Evolutionary conservation across 2,329 filamentous ascomycete genomes (phyloP).

Genomic region (Ascochyta viciae-villosae): DNA sequence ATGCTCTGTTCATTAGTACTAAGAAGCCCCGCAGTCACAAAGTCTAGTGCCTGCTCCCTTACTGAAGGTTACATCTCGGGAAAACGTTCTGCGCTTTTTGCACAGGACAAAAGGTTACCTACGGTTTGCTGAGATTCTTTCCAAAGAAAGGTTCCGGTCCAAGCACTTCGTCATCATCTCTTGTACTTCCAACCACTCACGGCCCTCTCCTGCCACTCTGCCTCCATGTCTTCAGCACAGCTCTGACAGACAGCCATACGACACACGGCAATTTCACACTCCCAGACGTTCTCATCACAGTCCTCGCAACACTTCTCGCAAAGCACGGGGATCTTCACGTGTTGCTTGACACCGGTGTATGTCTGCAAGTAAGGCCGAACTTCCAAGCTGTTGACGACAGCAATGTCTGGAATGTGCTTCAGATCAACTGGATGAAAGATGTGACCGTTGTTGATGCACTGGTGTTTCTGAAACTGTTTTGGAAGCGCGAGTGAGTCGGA

Average conservation of each 20-base stretch:
- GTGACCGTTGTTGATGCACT: slow-evolving; percentile 31
- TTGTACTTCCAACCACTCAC: slow-evolving; percentile 17
- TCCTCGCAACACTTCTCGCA: slow-evolving; percentile 31
- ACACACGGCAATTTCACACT: slow-evolving; percentile 31
- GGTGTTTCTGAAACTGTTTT: slow-evolving; percentile 16
- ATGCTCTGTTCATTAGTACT: no score
- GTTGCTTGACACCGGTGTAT: slow-evolving; percentile 18
- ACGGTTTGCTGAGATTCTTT: no score
- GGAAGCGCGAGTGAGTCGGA: slow-evolving; percentile 1
- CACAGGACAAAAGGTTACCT: no score
- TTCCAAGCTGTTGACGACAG: slow-evolving; percentile 25
- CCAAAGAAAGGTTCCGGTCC: no score
- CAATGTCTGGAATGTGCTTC: slow-evolving; percentile 22
- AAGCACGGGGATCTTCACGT: slow-evolving; percentile 24
- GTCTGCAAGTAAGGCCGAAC: slow-evolving; percentile 26
- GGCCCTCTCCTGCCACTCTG: slow-evolving; percentile 23
- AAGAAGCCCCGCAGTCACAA: no score
- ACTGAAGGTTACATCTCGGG: no score
- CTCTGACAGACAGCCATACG: slow-evolving; percentile 24
- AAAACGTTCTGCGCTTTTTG: no score
- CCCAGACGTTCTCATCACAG: slow-evolving; percentile 26
- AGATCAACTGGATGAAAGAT: slow-evolving; percentile 28
- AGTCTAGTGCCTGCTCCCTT: no score
- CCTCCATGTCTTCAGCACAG: slow-evolving; percentile 28
- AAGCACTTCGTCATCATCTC: not conserved